Conservation (phyloP, 768 basidiomycete genomes). For the Suillus variegatus region DNA sequence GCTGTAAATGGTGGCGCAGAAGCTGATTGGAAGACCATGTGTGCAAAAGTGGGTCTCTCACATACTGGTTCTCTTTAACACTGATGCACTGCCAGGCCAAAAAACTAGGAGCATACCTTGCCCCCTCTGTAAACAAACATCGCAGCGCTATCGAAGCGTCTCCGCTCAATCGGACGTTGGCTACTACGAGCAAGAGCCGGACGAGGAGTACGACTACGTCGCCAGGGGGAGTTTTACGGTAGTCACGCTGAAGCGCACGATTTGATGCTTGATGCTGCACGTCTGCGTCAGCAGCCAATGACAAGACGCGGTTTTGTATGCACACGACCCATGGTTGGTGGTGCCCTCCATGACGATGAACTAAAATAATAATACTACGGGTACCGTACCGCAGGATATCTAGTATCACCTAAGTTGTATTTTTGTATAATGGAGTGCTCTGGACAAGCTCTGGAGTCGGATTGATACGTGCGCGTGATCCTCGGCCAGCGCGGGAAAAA, state of each 20-base stretch:
- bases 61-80: not conserved
- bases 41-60: conserved; percentile 51
- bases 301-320: conserved; percentile 2
- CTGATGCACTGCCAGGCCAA: conserved; percentile 23
- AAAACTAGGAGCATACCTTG: conserved; percentile 33
- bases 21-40: conserved; percentile 69
- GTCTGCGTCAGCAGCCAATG: not conserved
- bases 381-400: not conserved
- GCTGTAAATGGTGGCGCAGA: conserved; percentile 62
- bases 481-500: conserved; percentile 9
- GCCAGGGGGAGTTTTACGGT: conserved; percentile 20
- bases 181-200: conserved; percentile 22
- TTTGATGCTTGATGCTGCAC: not conserved
- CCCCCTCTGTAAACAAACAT: conserved; percentile 40
- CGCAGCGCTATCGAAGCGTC: conserved; percentile 27
- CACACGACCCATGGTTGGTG: not conserved
- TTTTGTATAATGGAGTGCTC: not conserved
- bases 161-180: conserved; percentile 6
- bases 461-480: not conserved
- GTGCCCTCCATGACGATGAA: not conserved
- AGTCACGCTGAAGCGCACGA: not conserved
- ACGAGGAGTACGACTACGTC: conserved; percentile 30
- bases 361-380: not conserved
- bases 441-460: not conserved
- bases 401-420: not conserved